Evolutionary conservation across 352 stramenopile genomes (phyloP).

Genomic region (Thraustochytrium striatum): DNA sequence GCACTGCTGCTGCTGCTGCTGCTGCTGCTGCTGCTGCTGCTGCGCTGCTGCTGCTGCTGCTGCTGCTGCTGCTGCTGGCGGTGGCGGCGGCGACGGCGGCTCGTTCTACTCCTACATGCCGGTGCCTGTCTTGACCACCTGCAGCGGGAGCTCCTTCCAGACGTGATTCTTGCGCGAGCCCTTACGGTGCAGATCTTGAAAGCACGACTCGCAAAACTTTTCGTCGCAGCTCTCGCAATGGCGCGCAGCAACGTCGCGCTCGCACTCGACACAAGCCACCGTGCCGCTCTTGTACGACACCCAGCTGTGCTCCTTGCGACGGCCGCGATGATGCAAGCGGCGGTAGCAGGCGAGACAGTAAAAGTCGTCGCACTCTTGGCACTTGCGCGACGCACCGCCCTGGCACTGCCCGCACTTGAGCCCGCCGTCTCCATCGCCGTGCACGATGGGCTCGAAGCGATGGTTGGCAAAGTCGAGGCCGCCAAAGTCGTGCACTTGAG

Average conservation of each 20-base stretch:
- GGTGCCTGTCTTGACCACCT: not conserved
- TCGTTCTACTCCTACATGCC: slow-evolving; percentile 9
- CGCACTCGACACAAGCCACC: slow-evolving; percentile 31
- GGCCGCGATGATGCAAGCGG: not conserved
- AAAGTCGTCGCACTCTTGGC: slow-evolving; percentile 17
- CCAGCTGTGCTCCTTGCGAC: slow-evolving; percentile 19
- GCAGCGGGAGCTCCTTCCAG: not conserved
- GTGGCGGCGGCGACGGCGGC: too few species aligned
- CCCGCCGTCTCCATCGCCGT: not conserved
- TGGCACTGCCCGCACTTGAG: slow-evolving; percentile 26
- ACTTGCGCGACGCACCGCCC: not conserved
- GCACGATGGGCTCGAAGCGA: not conserved
- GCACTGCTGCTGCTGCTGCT: too few species aligned
- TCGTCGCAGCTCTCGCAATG: slow-evolving; percentile 20
- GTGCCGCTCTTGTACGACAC: not conserved
- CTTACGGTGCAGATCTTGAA: not conserved
- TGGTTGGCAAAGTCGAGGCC: not conserved
- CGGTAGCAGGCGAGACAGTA: slow-evolving; percentile 39
- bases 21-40: too few species aligned
- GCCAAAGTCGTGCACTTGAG: slow-evolving; percentile 14
- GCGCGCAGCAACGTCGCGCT: slow-evolving; percentile 17
- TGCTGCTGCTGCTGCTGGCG: too few species aligned
- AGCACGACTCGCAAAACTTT: not conserved
- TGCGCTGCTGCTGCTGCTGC: too few species aligned
- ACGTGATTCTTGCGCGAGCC: not conserved